Percentiles rank a stretch among this genome's conserved stretches.
These are phyloP conservation scores for Arthroderma uncinatum DNA, from an alignment of 2,329 filamentous ascomycete genomes.

Conservation along the genomic window DNA sequence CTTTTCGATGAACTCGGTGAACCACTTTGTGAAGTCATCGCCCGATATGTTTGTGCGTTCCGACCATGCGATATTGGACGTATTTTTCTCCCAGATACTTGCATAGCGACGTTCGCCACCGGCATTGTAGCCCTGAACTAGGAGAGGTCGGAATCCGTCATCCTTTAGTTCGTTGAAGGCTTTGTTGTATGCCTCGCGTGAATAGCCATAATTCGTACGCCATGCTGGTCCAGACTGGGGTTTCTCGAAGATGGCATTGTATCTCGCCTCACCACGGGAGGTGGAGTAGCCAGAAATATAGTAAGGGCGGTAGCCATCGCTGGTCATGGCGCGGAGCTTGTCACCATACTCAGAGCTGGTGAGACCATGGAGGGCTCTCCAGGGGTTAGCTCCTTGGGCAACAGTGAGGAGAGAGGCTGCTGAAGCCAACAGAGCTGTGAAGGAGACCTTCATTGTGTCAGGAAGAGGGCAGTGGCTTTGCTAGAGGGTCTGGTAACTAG, in stretches of 20 bases:
- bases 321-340: not conserved
- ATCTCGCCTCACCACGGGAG: not conserved
- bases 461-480: not conserved
- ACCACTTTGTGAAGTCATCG: not conserved
- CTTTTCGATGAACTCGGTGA: not conserved
- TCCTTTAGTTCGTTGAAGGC: slow-evolving; percentile 6
- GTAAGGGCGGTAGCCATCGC: not conserved
- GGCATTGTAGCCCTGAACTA: slow-evolving; percentile 12
- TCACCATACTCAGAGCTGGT: not conserved
- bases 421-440: not conserved
- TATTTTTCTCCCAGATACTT: slow-evolving; percentile 12
- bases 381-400: not conserved
- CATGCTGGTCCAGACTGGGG: not conserved
- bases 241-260: slow-evolving; percentile 10
- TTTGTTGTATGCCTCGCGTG: slow-evolving; percentile 4
- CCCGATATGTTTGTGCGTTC: not conserved
- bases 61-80: not conserved
- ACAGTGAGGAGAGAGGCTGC: not conserved
- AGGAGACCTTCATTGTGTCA: not conserved
- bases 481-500: not conserved
- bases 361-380: not conserved
- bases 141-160: slow-evolving; percentile 11
- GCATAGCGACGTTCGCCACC: slow-evolving; percentile 10
- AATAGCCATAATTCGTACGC: slow-evolving; percentile 7
- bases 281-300: not conserved